Evolutionary conservation across 1,284 basidiomycete genomes (phyloP).

Genomic region (Sphagnurus paluster): DNA sequence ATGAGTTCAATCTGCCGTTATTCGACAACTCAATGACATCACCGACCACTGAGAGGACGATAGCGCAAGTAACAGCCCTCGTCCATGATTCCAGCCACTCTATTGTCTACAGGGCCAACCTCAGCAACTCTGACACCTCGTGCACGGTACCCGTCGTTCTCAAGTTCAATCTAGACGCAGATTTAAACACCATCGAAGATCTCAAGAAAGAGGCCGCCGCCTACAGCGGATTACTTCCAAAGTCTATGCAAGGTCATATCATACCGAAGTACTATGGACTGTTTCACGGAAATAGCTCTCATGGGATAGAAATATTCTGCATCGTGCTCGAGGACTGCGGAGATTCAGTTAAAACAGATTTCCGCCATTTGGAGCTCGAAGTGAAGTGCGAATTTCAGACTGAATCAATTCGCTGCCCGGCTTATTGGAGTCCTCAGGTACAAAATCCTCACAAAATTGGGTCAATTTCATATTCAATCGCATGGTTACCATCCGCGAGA

Average conservation of each 20-base stretch:
- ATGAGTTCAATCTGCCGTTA: no score
- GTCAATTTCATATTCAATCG: not conserved
- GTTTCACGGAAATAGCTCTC: not conserved
- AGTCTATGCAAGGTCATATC: not conserved
- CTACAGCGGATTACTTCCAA: not conserved
- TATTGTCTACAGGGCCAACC: no score
- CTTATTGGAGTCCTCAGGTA: not conserved
- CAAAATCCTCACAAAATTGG: not conserved
- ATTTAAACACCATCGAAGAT: not conserved
- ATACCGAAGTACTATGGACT: not conserved
- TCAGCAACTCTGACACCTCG: no score
- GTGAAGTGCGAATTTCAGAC: not conserved
- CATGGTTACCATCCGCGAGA: not conserved
- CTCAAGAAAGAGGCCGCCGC: not conserved
- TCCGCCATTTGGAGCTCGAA: not conserved
- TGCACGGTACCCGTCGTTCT: no score
- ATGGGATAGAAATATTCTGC: not conserved
- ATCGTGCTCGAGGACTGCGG: not conserved
- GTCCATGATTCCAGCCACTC: no score
- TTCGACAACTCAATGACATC: no score
- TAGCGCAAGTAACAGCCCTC: no score
- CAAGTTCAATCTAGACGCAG: no score
- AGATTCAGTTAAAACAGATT: not conserved
- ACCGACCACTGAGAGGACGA: no score
- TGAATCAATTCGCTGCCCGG: not conserved